These are phyloP conservation scores for Cryptococcus neoformans DNA, from an alignment of 1,284 basidiomycete species.

Conservation along the genomic window DNA sequence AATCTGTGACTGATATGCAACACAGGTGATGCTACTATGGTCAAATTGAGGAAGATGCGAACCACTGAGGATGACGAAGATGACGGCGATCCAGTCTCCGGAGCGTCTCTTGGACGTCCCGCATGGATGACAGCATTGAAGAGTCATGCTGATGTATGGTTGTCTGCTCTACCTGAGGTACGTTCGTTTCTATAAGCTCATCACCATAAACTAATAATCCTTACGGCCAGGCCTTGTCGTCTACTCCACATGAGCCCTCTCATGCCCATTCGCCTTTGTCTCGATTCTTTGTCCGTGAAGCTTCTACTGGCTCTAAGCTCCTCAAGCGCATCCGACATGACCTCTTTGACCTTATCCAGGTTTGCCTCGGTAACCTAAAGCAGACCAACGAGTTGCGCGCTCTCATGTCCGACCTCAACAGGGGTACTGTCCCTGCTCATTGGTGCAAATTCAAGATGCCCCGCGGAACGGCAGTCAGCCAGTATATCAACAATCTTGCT, in stretches of 20 bases:
- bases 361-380: conserved; percentile 81
- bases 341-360: conserved; percentile 72
- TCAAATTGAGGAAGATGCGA: conserved; percentile 87
- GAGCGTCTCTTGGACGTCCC: conserved; percentile 68
- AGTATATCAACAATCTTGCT: conserved; percentile 79
- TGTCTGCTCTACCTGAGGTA: conserved; percentile 69
- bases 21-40: conserved; percentile 73
- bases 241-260: conserved; percentile 15
- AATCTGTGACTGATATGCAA: conserved; percentile 3
- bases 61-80: conserved; percentile 83
- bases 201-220: not conserved
- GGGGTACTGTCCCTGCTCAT: conserved; percentile 81
- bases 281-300: conserved; percentile 84
- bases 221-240: conserved; percentile 14
- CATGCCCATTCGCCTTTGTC: conserved; percentile 65
- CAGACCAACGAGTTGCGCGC: conserved; percentile 91
- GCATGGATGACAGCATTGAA: conserved; percentile 87
- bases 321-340: conserved; percentile 74
- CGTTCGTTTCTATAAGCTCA: conserved; percentile 27
- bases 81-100: conserved; percentile 56
- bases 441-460: conserved; percentile 88
- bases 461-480: conserved; percentile 71
- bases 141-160: conserved; percentile 78
- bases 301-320: conserved; percentile 70
- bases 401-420: conserved; percentile 80